Evolutionary conservation across 2,329 filamentous ascomycete genomes (phyloP).

Genomic region (Rutstroemia sydowiana): DNA sequence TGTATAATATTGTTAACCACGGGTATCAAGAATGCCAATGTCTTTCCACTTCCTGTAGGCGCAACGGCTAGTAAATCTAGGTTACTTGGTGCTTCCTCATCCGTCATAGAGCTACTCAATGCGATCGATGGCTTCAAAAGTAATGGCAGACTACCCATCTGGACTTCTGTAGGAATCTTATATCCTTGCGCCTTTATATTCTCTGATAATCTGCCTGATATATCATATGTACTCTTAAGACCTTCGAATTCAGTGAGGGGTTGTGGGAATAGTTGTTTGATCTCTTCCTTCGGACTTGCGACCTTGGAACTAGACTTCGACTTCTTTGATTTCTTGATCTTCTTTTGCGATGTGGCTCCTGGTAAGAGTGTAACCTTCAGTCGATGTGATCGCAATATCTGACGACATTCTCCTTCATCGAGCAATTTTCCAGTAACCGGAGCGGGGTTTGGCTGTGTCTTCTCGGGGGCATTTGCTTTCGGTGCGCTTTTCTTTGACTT

Average conservation of each 20-base stretch:
- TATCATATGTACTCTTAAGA: conserved; percentile 61
- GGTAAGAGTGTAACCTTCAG: conserved; percentile 77
- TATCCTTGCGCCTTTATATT: conserved; percentile 85
- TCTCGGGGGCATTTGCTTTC: conserved; percentile 13
- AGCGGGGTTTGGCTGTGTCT: conserved; percentile 5
- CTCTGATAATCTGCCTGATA: conserved; percentile 64
- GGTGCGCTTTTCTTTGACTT: conserved; percentile 18
- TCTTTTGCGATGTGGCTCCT: conserved; percentile 36
- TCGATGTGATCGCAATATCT: conserved; percentile 70
- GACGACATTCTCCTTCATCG: conserved; percentile 64
- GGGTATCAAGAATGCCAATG: conserved; percentile 84
- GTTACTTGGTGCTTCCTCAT: conserved; percentile 20
- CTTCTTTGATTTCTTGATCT: conserved; percentile 42
- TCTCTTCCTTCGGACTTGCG: conserved; percentile 39
- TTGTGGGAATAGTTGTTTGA: conserved; percentile 64
- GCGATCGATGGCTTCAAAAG: conserved; percentile 54
- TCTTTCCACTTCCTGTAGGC: conserved; percentile 95
- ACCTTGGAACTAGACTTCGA: conserved; percentile 47
- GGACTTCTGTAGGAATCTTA: conserved; percentile 83
- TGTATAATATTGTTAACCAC: conserved; percentile 69
- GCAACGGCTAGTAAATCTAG: conserved; percentile 83
- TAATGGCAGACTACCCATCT: conserved; percentile 77
- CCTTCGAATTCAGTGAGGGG: conserved; percentile 73
- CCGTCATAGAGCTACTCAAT: conserved; percentile 34
- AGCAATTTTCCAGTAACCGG: conserved; percentile 32